Percentiles rank a stretch among this genome's conserved stretches.
These are phyloP conservation scores for Cladosporium cucumerinum DNA, from an alignment of 2,329 filamentous ascomycete species.

Conservation along the genomic window DNA sequence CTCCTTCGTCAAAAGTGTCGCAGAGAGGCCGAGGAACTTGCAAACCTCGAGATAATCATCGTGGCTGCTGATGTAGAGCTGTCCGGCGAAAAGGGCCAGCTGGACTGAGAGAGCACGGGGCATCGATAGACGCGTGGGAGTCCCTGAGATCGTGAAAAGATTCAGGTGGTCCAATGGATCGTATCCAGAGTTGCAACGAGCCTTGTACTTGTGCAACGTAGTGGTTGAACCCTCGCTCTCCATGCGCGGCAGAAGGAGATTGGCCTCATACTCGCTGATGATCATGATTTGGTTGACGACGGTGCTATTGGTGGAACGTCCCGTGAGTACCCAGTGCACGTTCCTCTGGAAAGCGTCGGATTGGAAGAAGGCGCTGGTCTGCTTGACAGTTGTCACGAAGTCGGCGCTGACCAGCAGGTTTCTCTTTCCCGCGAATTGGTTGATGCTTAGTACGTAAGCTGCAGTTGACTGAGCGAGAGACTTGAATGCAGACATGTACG, in stretches of 20 bases:
- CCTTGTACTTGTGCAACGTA: constrained; percentile 52
- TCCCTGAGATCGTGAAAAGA: constrained; percentile 46
- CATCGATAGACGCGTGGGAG: too few relatives aligned
- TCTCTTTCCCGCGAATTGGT: too few relatives aligned
- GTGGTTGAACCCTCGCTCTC: constrained; percentile 26
- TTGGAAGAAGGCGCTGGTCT: too few relatives aligned
- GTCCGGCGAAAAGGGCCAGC: constrained; percentile 66
- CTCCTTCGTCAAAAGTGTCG: not conserved
- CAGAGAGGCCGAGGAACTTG: constrained; percentile 49
- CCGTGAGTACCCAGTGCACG: constrained; percentile 54
- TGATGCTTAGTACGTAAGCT: too few relatives aligned
- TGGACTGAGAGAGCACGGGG: constrained; percentile 42
- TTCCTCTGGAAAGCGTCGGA: constrained; percentile 51
- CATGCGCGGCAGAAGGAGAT: constrained; percentile 48
- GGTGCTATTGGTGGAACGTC: too few relatives aligned
- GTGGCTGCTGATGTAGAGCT: constrained; percentile 58
- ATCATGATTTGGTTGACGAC: too few relatives aligned
- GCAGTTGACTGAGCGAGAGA: too few relatives aligned
- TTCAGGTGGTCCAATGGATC: constrained; percentile 45
- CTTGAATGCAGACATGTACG: constrained; percentile 50
- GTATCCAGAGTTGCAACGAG: constrained; percentile 40
- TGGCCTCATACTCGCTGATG: constrained; percentile 60
- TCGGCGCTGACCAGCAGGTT: constrained; percentile 51
- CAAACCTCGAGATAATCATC: constrained; percentile 55
- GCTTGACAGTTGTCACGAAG: too few relatives aligned